These are phyloP conservation scores for Penicillium sp. DNA, from an alignment of 2,329 filamentous ascomycete genomes.

Conservation along the genomic window DNA sequence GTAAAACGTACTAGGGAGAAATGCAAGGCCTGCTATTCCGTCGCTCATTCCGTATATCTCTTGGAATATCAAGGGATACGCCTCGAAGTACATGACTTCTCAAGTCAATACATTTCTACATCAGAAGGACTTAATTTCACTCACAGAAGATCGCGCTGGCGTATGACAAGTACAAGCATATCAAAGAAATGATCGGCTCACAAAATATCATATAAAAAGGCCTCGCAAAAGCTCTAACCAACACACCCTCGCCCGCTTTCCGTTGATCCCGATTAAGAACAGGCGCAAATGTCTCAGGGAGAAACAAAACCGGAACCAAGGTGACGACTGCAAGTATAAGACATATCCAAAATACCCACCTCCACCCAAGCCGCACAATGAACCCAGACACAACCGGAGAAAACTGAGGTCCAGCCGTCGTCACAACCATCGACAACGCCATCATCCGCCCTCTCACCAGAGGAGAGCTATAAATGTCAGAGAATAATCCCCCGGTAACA, in stretches of 20 bases:
- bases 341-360: slow-evolving; percentile 58
- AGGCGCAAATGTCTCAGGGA: slow-evolving; percentile 68
- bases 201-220: slow-evolving; percentile 39
- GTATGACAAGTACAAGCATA: slow-evolving; percentile 58
- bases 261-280: slow-evolving; percentile 60
- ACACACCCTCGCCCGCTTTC: background rate
- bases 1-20: background rate
- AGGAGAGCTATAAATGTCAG: slow-evolving; percentile 47
- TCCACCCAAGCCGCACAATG: slow-evolving; percentile 39
- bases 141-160: slow-evolving; percentile 48
- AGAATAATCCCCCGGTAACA: slow-evolving; percentile 43
- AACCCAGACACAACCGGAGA: slow-evolving; percentile 48
- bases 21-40: slow-evolving; percentile 2
- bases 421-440: slow-evolving; percentile 27
- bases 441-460: slow-evolving; percentile 28
- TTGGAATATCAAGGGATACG: slow-evolving; percentile 5
- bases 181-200: slow-evolving; percentile 30
- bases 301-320: slow-evolving; percentile 61
- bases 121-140: background rate
- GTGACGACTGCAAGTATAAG: slow-evolving; percentile 66
- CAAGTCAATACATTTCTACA: background rate
- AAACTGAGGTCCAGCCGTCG: slow-evolving; percentile 38
- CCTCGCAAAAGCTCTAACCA: slow-evolving; percentile 56
- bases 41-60: slow-evolving; percentile 1
- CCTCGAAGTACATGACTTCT: slow-evolving; percentile 7